These are phyloP conservation scores for Yamadazyma conglobata DNA, from an alignment of 1,139 yeast genomes.

Conservation along the genomic window DNA sequence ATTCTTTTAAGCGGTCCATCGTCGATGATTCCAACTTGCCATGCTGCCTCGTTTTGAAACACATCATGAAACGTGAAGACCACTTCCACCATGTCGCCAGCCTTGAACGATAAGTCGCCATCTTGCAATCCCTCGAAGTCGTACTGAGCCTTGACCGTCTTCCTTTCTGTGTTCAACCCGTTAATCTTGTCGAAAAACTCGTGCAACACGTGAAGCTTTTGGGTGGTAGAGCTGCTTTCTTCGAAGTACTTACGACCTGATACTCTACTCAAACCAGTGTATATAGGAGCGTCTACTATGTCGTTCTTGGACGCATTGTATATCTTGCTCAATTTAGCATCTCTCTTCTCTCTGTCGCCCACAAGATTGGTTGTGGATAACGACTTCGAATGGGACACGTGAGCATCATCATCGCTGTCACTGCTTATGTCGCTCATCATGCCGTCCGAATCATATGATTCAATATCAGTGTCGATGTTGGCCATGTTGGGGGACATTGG, in stretches of 20 bases:
- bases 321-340: constrained; percentile 24
- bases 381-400: constrained; percentile 15
- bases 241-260: constrained; percentile 7
- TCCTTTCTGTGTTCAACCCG: constrained; percentile 10
- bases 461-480: constrained; percentile 10
- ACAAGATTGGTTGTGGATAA: constrained; percentile 21
- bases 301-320: constrained; percentile 38
- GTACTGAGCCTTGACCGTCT: constrained; percentile 22
- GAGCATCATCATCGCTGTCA: constrained; percentile 13
- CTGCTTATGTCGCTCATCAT: constrained; percentile 14
- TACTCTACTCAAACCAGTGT: constrained; percentile 4
- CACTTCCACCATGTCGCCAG: constrained; percentile 34
- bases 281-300: constrained; percentile 30
- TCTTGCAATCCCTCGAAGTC: constrained; percentile 32
- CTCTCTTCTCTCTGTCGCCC: constrained; percentile 19
- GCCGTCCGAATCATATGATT: constrained; percentile 19
- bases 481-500: constrained; percentile 8
- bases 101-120: constrained; percentile 39
- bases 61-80: constrained; percentile 32
- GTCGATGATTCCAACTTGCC: constrained; percentile 33
- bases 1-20: constrained; percentile 20
- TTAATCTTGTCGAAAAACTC: constrained; percentile 22
- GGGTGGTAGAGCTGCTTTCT: constrained; percentile 20
- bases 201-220: constrained; percentile 24
- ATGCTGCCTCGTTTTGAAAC: constrained; percentile 22